These are phyloP conservation scores for Aspergillus hortae DNA, from an alignment of 2,329 filamentous ascomycete genomes.

Conservation along the genomic window DNA sequence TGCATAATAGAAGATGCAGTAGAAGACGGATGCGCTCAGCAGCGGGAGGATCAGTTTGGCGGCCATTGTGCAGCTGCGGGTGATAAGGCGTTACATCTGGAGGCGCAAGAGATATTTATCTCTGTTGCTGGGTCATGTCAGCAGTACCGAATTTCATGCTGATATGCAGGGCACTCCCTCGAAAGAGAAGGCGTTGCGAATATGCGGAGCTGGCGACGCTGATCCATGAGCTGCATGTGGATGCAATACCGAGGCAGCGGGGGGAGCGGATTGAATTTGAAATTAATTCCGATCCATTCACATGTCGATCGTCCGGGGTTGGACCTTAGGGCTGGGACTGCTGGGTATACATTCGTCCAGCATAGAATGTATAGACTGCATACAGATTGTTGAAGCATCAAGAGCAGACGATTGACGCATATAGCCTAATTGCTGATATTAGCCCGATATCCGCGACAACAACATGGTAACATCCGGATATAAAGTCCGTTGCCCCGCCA, in stretches of 20 bases:
- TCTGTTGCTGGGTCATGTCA: neutral
- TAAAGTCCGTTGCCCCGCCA: neutral
- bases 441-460: neutral
- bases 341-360: neutral
- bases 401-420: neutral
- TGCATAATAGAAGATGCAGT: slow-evolving; percentile 32
- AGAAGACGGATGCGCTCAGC: slow-evolving; percentile 29
- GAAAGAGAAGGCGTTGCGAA: slow-evolving; percentile 2
- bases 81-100: neutral
- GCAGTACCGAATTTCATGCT: neutral
- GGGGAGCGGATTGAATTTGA: neutral
- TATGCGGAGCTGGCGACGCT: neutral
- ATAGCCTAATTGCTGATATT: neutral
- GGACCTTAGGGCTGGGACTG: neutral
- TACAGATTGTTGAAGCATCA: too few species aligned
- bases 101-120: neutral
- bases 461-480: neutral
- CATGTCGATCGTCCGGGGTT: neutral
- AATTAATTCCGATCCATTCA: neutral
- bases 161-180: neutral
- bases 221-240: neutral
- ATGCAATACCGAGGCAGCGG: neutral
- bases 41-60: slow-evolving; percentile 27
- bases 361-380: too few species aligned
- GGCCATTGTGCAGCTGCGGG: slow-evolving; percentile 7